phyloP scores from a whole-genome alignment of 1,284 basidiomycete genomes.

The Taiwanofungus camphoratus region DNA sequence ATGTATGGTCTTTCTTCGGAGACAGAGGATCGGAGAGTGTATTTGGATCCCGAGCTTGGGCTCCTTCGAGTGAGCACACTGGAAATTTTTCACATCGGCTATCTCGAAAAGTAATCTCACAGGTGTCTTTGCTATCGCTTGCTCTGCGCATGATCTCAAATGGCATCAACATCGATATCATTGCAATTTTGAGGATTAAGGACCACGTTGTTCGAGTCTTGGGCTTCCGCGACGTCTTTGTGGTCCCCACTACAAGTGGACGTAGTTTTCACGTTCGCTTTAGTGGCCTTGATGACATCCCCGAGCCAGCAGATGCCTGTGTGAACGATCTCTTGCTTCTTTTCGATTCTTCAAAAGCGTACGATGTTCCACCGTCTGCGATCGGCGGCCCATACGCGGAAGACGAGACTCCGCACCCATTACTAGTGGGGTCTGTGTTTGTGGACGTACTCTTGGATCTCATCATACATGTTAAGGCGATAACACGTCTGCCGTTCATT shows the following conservation, averaged over 20 bases:
- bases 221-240: slow-evolving; percentile 48
- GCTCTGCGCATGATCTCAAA: slow-evolving; percentile 60
- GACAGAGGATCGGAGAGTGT: slow-evolving; percentile 6
- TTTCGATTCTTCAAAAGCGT: slow-evolving; percentile 49
- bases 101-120: not conserved
- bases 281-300: slow-evolving; percentile 37
- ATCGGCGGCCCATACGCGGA: slow-evolving; percentile 38
- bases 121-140: slow-evolving; percentile 54
- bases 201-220: slow-evolving; percentile 46
- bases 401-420: slow-evolving; percentile 37
- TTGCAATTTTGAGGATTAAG: slow-evolving; percentile 56
- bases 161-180: slow-evolving; percentile 47
- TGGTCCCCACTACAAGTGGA: slow-evolving; percentile 39
- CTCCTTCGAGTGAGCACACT: slow-evolving; percentile 39
- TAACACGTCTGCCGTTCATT: slow-evolving; percentile 42
- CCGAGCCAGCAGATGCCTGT: slow-evolving; percentile 45
- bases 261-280: slow-evolving; percentile 50
- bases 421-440: slow-evolving; percentile 56
- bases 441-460: slow-evolving; percentile 52
- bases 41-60: slow-evolving; percentile 40
- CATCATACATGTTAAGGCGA: slow-evolving; percentile 38
- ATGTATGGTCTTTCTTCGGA: slow-evolving; percentile 40
- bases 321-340: slow-evolving; percentile 49
- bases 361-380: slow-evolving; percentile 43
- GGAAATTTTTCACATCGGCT: not conserved